Percentiles rank a stretch among this genome's conserved stretches.
These are phyloP conservation scores for Chaetothyriales sp. DNA, from an alignment of 2,329 filamentous ascomycete genomes.

Conservation along the genomic window DNA sequence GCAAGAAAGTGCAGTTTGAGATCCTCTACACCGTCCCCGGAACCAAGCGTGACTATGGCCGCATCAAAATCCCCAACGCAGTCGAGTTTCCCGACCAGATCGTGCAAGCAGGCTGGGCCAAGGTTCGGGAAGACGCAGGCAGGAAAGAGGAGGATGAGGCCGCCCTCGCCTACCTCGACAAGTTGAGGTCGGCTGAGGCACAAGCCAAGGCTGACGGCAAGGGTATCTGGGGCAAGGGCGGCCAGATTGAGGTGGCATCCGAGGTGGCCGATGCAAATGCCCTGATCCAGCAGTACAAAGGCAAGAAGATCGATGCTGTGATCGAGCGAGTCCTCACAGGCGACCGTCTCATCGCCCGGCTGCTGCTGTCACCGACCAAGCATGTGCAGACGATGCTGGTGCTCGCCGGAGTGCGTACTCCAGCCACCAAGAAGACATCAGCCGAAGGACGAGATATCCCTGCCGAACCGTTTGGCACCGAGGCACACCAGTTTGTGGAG, in stretches of 20 bases:
- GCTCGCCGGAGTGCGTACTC: conserved; percentile 74
- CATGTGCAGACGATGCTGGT: conserved; percentile 82
- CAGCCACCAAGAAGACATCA: conserved; percentile 73
- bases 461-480: conserved; percentile 78
- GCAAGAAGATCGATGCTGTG: conserved; percentile 66
- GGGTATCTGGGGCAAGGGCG: conserved; percentile 59
- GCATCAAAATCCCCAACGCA: conserved; percentile 60
- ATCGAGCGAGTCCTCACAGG: conserved; percentile 85
- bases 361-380: conserved; percentile 65
- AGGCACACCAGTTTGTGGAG: conserved; percentile 80
- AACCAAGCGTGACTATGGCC: conserved; percentile 59
- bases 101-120: conserved; percentile 80
- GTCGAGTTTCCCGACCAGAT: conserved; percentile 64
- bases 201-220: conserved; percentile 64
- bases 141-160: conserved; percentile 78
- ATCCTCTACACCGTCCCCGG: conserved; percentile 78
- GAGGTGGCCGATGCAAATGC: conserved; percentile 61
- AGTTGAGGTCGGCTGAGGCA: conserved; percentile 60
- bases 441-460: conserved; percentile 65
- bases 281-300: conserved; percentile 73
- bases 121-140: conserved; percentile 85
- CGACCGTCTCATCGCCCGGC: conserved; percentile 71
- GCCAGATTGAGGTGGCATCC: conserved; percentile 59
- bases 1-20: conserved; percentile 73
- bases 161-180: conserved; percentile 53